Percentiles rank a stretch among this genome's conserved stretches.
These are phyloP conservation scores for Graphilbum sp. DNA, from an alignment of 2,329 filamentous ascomycete species.

Conservation along the genomic window DNA sequence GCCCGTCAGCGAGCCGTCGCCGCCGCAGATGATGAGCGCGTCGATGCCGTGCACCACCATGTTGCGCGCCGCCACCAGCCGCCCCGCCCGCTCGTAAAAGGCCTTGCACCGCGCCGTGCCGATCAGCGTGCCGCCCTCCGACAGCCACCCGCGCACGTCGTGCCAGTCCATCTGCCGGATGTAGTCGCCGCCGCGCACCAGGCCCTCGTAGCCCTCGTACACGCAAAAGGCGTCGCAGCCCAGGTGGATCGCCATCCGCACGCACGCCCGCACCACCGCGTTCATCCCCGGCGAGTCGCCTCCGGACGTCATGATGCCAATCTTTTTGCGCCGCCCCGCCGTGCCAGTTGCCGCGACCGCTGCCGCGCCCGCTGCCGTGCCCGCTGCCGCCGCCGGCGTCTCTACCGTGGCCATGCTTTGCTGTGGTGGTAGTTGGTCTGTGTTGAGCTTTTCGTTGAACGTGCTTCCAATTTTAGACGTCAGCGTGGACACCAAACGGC, in stretches of 20 bases:
- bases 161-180: constrained; percentile 84
- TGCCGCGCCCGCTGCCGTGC: not conserved
- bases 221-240: constrained; percentile 65
- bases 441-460: no score
- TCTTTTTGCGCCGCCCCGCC: constrained; percentile 32
- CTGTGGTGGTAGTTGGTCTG: no score
- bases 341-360: not conserved
- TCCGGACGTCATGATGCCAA: constrained; percentile 87
- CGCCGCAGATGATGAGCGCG: constrained; percentile 89
- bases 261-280: constrained; percentile 73
- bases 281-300: constrained; percentile 95
- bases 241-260: constrained; percentile 79
- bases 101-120: constrained; percentile 86
- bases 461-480: no score
- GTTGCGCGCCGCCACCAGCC: constrained; percentile 79
- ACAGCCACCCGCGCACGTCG: constrained; percentile 86
- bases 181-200: constrained; percentile 76
- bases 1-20: constrained; percentile 89
- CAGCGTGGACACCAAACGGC: no score
- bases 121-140: constrained; percentile 88
- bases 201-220: constrained; percentile 90
- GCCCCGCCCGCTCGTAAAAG: constrained; percentile 78
- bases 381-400: not conserved
- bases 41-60: constrained; percentile 88
- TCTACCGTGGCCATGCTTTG: no score